phyloP scores from a whole-genome alignment of 495 filamentous ascomycete genomes.

The Penicillium malachiteum region DNA sequence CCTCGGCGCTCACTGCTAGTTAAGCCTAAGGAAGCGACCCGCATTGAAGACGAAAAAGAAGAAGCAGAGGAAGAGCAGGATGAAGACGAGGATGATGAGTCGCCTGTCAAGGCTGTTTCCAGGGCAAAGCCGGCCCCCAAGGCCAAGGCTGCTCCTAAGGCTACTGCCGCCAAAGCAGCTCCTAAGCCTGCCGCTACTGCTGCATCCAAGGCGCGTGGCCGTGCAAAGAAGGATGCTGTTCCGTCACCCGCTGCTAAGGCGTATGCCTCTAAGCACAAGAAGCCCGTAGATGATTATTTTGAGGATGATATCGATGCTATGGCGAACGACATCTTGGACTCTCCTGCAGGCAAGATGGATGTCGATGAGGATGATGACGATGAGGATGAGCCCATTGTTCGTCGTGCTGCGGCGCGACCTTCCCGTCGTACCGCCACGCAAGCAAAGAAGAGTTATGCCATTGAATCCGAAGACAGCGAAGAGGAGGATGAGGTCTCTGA shows the following conservation, averaged over 20 bases:
- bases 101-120: conserved; percentile 30
- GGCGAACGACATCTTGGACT: conserved; percentile 58
- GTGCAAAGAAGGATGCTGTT: conserved; percentile 25
- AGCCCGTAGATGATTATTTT: conserved; percentile 40
- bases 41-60: conserved; percentile 62
- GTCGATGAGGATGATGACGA: conserved; percentile 35
- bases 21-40: conserved; percentile 58
- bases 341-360: conserved; percentile 37
- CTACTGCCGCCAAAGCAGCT: conserved; percentile 30
- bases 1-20: conserved; percentile 51
- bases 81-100: conserved; percentile 23
- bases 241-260: conserved; percentile 80
- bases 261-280: conserved; percentile 69
- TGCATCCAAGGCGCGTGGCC: no score
- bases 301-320: conserved; percentile 53
- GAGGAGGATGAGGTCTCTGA: conserved; percentile 34
- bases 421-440: conserved; percentile 52
- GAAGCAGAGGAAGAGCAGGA: conserved; percentile 24
- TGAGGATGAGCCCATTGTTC: conserved; percentile 28
- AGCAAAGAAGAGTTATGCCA: conserved; percentile 55
- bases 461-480: conserved; percentile 50
- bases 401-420: conserved; percentile 45
- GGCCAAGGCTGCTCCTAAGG: conserved; percentile 30
- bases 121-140: conserved; percentile 29
- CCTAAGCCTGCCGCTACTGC: no score